Evolutionary conservation across 495 filamentous ascomycete genomes (phyloP).

Genomic region (Oleoguttula mirabilis): DNA sequence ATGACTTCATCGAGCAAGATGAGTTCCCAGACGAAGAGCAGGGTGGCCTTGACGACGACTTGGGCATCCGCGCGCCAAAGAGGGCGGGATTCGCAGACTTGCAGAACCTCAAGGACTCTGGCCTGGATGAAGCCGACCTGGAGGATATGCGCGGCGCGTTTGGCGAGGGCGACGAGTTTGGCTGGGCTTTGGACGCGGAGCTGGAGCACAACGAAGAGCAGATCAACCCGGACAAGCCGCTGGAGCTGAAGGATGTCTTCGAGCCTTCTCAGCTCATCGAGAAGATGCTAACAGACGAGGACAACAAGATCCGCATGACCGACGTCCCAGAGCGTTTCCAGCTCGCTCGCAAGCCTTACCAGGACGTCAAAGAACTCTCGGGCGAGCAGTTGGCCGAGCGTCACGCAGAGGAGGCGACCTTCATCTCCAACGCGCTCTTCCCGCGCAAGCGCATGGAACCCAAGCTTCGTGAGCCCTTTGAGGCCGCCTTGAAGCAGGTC

Average conservation of each 20-base stretch:
- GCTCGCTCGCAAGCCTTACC: slow-evolving; percentile 76
- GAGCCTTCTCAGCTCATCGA: slow-evolving; percentile 89
- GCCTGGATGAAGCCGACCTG: slow-evolving; percentile 78
- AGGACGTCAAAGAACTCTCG: slow-evolving; percentile 51
- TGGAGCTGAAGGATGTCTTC: slow-evolving; percentile 96
- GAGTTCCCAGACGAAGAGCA: slow-evolving; percentile 79
- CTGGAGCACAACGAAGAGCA: slow-evolving; percentile 61
- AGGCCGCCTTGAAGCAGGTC: slow-evolving; percentile 79
- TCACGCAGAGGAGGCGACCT: slow-evolving; percentile 74
- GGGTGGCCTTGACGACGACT: slow-evolving; percentile 67
- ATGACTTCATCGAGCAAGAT: slow-evolving; percentile 95
- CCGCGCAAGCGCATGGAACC: slow-evolving; percentile 63
- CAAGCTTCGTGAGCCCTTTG: slow-evolving; percentile 69
- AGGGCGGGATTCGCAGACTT: slow-evolving; percentile 53
- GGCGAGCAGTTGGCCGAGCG: slow-evolving; percentile 47
- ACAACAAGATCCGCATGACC: slow-evolving; percentile 71
- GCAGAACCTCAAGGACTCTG: slow-evolving; percentile 52
- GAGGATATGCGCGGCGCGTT: slow-evolving; percentile 95
- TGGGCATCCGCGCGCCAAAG: slow-evolving; percentile 63
- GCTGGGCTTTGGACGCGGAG: slow-evolving; percentile 80
- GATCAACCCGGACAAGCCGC: slow-evolving; percentile 49
- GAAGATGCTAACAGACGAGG: slow-evolving; percentile 87
- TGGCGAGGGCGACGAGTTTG: slow-evolving; percentile 86
- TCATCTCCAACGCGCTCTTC: slow-evolving; percentile 81
- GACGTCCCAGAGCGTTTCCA: slow-evolving; percentile 95